Percentiles rank a stretch among this genome's conserved stretches.
phyloP scores from a whole-genome alignment of 768 basidiomycete genomes.

The Hericium coralloides region DNA sequence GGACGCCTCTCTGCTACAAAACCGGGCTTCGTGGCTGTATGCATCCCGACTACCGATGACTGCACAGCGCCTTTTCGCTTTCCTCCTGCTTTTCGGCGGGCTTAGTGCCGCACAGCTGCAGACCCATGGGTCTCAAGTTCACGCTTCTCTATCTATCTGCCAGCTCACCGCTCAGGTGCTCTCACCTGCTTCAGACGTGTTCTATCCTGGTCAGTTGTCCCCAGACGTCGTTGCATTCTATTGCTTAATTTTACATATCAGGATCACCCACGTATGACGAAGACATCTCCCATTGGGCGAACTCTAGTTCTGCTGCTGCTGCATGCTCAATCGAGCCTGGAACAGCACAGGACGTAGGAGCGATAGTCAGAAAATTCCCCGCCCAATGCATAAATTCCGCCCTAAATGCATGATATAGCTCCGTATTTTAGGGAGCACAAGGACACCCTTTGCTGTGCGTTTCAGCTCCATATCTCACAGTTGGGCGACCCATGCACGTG shows the following conservation, averaged over 20 bases:
- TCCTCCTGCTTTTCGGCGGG: too few relatives aligned
- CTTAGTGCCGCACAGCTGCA: too few relatives aligned
- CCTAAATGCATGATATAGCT: background rate
- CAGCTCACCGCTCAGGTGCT: background rate
- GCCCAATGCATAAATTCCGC: too few relatives aligned
- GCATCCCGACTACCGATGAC: too few relatives aligned
- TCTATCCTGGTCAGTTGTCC: background rate
- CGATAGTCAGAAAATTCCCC: background rate
- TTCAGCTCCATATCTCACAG: background rate
- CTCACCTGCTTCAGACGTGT: background rate
- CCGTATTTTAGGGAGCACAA: background rate
- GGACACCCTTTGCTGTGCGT: background rate
- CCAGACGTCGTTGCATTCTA: background rate
- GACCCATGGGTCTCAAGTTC: too few relatives aligned
- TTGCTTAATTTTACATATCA: background rate
- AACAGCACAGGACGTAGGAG: conserved; percentile 5
- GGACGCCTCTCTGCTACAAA: too few relatives aligned
- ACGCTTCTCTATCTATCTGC: background rate
- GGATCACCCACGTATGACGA: background rate
- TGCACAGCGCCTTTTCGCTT: too few relatives aligned
- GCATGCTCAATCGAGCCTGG: conserved; percentile 11
- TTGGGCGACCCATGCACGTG: background rate
- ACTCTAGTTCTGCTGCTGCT: background rate
- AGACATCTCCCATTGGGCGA: conserved; percentile 7
- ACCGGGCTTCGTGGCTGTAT: too few relatives aligned